Percentiles rank a stretch among this genome's conserved stretches.
These are phyloP conservation scores for maize (Zea mays) DNA, from an alignment of 176 grass and related monocot species.

Conservation along the genomic window DNA sequence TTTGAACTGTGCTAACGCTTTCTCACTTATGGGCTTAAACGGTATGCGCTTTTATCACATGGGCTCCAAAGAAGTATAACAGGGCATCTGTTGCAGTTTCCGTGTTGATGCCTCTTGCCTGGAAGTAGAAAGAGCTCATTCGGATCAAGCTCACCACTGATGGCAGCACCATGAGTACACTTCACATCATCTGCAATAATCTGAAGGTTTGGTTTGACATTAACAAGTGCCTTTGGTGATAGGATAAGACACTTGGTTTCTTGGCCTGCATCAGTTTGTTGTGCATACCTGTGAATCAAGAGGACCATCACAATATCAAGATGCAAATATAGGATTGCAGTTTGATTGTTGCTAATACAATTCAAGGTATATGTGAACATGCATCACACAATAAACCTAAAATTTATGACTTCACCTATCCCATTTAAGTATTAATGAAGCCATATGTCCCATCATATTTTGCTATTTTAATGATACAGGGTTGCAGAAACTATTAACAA, in stretches of 20 bases:
- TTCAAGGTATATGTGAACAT: too few species aligned
- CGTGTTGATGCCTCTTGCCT: slow-evolving; percentile 60
- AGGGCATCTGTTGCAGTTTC: slow-evolving; percentile 75
- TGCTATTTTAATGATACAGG: too few species aligned
- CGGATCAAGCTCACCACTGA: slow-evolving; percentile 85
- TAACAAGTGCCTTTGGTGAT: slow-evolving; percentile 77
- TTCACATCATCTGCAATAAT: slow-evolving; percentile 97
- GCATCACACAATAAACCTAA: too few species aligned
- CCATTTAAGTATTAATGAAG: too few species aligned
- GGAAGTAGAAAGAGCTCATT: slow-evolving; percentile 85
- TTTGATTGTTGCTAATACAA: background rate
- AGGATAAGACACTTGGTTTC: slow-evolving; percentile 79
- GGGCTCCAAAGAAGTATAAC: slow-evolving; percentile 76
- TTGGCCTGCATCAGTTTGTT: slow-evolving; percentile 86
- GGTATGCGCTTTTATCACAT: slow-evolving; percentile 81
- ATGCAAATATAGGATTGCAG: background rate
- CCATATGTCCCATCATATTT: too few species aligned
- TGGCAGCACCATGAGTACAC: slow-evolving; percentile 92
- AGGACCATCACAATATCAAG: background rate
- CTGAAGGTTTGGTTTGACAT: slow-evolving; percentile 96
- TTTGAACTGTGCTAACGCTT: slow-evolving; percentile 48
- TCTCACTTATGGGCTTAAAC: slow-evolving; percentile 60
- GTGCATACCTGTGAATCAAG: slow-evolving; percentile 61
- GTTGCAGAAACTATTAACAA: too few species aligned
- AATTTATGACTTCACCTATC: too few species aligned